These are phyloP conservation scores for Colletotrichum viniferum DNA, from an alignment of 2,329 filamentous ascomycete genomes.

Conservation along the genomic window DNA sequence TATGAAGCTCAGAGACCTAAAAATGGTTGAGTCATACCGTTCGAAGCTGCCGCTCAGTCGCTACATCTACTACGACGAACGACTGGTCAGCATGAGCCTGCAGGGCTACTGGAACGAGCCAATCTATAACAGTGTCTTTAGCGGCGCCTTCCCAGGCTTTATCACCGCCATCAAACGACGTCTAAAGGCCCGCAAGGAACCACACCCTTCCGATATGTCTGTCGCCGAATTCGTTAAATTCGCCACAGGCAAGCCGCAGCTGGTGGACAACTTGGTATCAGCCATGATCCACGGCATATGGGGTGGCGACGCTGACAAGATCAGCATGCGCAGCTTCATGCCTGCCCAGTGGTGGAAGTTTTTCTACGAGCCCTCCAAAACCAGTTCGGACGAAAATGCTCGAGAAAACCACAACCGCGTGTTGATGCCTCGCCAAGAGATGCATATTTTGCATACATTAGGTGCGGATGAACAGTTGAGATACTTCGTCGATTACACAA, in stretches of 20 bases:
- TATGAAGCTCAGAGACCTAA: conserved; percentile 1
- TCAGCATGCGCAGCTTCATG: conserved; percentile 71
- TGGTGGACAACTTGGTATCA: conserved; percentile 77
- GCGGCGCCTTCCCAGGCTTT: conserved; percentile 31
- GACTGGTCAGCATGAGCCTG: conserved; percentile 36
- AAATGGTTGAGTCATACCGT: background rate
- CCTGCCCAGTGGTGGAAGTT: conserved; percentile 51
- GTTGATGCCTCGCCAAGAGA: conserved; percentile 33
- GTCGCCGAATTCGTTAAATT: conserved; percentile 69
- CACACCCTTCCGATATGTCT: conserved; percentile 65
- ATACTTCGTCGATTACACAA: background rate
- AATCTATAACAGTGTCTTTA: conserved; percentile 38
- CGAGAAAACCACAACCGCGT: background rate
- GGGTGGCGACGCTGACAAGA: conserved; percentile 82
- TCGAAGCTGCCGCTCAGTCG: conserved; percentile 43
- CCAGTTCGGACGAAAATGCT: background rate
- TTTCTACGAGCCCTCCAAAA: conserved; percentile 13
- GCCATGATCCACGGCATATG: conserved; percentile 87
- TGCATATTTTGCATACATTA: conserved; percentile 30
- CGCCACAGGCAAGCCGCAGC: conserved; percentile 51
- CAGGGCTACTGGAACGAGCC: conserved; percentile 27
- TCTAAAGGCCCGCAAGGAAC: conserved; percentile 21
- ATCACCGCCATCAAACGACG: conserved; percentile 40
- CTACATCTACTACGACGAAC: conserved; percentile 89
- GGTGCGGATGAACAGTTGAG: conserved; percentile 24